These are phyloP conservation scores for Ensete ventricosum DNA, from an alignment of 176 grass and related monocot species.

Conservation along the genomic window DNA sequence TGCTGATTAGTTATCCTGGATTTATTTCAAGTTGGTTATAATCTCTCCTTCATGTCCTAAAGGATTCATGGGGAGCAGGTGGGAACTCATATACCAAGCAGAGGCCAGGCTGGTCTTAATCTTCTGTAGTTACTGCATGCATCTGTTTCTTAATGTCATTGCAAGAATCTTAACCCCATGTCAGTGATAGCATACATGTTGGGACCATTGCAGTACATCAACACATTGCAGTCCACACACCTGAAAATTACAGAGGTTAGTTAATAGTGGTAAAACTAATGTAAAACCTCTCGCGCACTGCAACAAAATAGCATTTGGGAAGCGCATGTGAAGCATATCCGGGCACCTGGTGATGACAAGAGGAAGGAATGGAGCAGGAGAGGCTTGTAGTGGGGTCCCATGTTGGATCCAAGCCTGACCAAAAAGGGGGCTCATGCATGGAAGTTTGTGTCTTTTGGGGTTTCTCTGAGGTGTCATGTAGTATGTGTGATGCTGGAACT, in stretches of 20 bases:
- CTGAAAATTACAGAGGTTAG: too few species aligned
- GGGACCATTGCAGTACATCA: too few species aligned
- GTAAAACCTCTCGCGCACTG: too few species aligned
- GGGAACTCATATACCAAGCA: neutral
- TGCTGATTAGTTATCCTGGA: neutral
- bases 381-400: neutral
- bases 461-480: neutral
- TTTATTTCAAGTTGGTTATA: neutral
- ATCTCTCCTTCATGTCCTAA: neutral
- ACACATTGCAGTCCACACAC: too few species aligned
- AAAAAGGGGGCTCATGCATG: neutral
- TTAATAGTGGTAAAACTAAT: too few species aligned
- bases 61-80: constrained; percentile 1
- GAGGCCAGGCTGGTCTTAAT: neutral
- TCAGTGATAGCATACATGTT: neutral
- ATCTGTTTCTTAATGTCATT: neutral
- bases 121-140: neutral
- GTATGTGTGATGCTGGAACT: neutral
- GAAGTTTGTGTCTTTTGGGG: neutral
- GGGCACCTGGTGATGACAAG: too few species aligned
- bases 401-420: constrained; percentile 5
- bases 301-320: too few species aligned
- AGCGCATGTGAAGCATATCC: too few species aligned
- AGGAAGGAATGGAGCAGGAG: neutral
- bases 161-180: neutral